Evolutionary conservation across 2,329 filamentous ascomycete species (phyloP).

Genomic region (Corynespora cassiicola): DNA sequence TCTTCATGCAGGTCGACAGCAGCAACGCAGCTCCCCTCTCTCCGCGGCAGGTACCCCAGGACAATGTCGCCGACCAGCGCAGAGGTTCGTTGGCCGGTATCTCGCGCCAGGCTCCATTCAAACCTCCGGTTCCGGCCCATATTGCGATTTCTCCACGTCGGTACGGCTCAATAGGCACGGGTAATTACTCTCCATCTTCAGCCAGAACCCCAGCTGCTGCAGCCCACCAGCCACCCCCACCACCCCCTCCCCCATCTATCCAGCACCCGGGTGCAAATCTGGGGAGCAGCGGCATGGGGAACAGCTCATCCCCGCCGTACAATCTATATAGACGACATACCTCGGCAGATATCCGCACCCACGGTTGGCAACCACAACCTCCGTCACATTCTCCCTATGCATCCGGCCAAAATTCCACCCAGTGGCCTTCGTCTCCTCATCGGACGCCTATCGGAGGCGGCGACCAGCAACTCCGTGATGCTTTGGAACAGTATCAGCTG

Average conservation of each 20-base stretch:
- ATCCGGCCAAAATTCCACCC: conserved; percentile 66
- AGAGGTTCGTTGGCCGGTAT: conserved; percentile 66
- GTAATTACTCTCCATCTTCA: conserved; percentile 72
- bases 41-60: conserved; percentile 83
- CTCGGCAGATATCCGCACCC: conserved; percentile 86
- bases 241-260: conserved; percentile 70
- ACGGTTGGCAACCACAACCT: conserved; percentile 63
- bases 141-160: conserved; percentile 79
- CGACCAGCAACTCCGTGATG: conserved; percentile 75
- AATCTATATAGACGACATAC: conserved; percentile 87
- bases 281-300: conserved; percentile 48
- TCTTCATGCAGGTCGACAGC: conserved; percentile 50
- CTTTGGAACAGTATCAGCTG: conserved; percentile 74
- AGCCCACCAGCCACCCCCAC: conserved; percentile 62
- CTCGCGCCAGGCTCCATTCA: conserved; percentile 70
- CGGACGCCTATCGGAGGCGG: conserved; percentile 51
- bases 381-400: conserved; percentile 69
- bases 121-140: conserved; percentile 81
- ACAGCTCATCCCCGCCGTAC: conserved; percentile 61
- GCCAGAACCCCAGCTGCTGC: conserved; percentile 76
- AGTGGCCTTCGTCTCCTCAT: conserved; percentile 73
- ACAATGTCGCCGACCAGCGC: conserved; percentile 69
- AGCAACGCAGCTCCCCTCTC: conserved; percentile 75
- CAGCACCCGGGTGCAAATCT: conserved; percentile 65
- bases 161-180: conserved; percentile 85